These are phyloP conservation scores for Termitomyces sp. DNA, from an alignment of 768 basidiomycete species.

Conservation along the genomic window DNA sequence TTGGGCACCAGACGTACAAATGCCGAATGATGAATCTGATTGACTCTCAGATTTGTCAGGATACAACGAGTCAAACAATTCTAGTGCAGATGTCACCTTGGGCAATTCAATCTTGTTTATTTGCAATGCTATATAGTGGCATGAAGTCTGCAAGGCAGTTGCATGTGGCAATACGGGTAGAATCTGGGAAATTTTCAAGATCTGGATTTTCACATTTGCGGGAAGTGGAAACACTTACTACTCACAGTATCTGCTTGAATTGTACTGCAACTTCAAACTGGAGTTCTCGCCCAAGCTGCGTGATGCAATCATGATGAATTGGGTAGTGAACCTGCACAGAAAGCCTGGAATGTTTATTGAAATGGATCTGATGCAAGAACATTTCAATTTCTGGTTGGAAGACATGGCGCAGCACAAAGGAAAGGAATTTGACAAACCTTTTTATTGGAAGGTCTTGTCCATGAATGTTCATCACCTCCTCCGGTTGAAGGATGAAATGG, in stretches of 20 bases:
- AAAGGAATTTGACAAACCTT: constrained; percentile 18
- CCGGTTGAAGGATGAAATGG: constrained; percentile 18
- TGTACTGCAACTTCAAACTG: no score
- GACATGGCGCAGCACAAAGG: constrained; percentile 21
- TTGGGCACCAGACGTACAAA: neutral
- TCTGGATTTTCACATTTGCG: constrained; percentile 23
- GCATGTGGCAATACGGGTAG: constrained; percentile 20
- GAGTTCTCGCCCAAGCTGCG: constrained; percentile 14
- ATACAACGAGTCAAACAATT: no score
- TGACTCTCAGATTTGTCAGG: constrained; percentile 3
- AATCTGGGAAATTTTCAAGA: constrained; percentile 22
- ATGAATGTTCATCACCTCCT: no score
- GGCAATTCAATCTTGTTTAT: constrained; percentile 20
- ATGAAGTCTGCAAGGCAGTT: constrained; percentile 20
- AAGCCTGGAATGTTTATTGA: constrained; percentile 19
- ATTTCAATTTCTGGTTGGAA: constrained; percentile 25
- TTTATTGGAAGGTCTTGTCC: constrained; percentile 15
- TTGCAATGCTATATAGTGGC: constrained; percentile 19
- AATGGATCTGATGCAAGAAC: no score
- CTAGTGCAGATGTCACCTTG: constrained; percentile 15
- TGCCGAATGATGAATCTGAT: constrained; percentile 1
- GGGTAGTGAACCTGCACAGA: constrained; percentile 27
- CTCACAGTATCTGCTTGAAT: constrained; percentile 21
- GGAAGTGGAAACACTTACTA: constrained; percentile 23
- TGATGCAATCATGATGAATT: constrained; percentile 22